A percentile compares a stretch with the other conserved stretches of the same genome.
These are phyloP conservation scores for Papiliotrema nemorosa DNA, from an alignment of 1,284 basidiomycete genomes.

Conservation along the genomic window DNA sequence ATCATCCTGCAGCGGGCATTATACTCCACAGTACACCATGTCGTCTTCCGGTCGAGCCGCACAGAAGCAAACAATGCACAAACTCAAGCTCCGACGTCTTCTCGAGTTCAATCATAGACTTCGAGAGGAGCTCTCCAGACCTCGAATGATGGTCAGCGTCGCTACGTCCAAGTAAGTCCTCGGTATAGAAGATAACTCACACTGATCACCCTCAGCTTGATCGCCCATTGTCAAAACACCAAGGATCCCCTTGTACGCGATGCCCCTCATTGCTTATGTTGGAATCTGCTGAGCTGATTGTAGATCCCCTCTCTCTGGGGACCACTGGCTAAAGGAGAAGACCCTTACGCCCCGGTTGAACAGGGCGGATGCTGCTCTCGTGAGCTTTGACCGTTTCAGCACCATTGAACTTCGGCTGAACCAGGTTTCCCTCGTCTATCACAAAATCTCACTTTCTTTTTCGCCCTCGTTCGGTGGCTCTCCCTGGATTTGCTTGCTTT, in stretches of 20 bases:
- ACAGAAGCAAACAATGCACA: slow-evolving; percentile 67
- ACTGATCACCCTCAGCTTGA: slow-evolving; percentile 58
- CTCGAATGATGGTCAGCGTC: slow-evolving; percentile 84
- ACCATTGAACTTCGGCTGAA: too few relatives aligned
- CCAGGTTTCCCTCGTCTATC: background rate
- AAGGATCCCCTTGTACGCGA: slow-evolving; percentile 74
- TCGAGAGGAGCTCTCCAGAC: slow-evolving; percentile 83
- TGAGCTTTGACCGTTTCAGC: background rate
- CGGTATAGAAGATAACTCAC: background rate
- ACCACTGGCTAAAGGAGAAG: background rate
- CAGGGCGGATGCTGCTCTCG: background rate
- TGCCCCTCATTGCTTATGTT: background rate
- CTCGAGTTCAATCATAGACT: slow-evolving; percentile 91
- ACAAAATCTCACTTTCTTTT: too few relatives aligned
- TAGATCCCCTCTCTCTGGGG: background rate
- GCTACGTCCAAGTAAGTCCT: slow-evolving; percentile 58
- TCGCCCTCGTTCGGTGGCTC: too few relatives aligned
- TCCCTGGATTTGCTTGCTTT: too few relatives aligned
- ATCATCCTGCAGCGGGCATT: too few relatives aligned
- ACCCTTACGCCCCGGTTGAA: background rate
- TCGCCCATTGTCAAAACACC: slow-evolving; percentile 87
- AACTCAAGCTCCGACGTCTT: slow-evolving; percentile 90
- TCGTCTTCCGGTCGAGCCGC: slow-evolving; percentile 25
- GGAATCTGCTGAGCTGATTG: background rate
- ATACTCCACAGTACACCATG: background rate